Base-by-base conservation (phyloP, 1,284 basidiomycete genomes). In the Schizophyllum amplum region DNA sequence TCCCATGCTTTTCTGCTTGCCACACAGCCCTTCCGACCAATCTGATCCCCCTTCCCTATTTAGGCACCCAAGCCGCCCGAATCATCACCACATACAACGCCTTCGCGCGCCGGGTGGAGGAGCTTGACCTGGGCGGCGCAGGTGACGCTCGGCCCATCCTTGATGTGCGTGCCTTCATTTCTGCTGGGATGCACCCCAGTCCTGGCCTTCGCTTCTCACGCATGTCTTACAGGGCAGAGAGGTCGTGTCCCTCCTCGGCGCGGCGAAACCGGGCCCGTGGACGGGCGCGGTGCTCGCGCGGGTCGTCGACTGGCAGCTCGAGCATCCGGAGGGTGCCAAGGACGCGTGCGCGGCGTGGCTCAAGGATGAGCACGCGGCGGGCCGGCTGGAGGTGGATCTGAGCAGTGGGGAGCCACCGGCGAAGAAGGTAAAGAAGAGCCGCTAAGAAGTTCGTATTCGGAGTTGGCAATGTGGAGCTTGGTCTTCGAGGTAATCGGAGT, bases 291-390 rank as follows among this genome's bases (percentile, higher is more conserved):
- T 87, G 20, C 75, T 90, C n/a, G 71, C 76, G 20, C 79, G 77
- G 46, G 77, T 96, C 47, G 68, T 91, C 22, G 81, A 84, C 60
- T 96, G 92, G 91, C 92, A 94, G 67, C 77, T 97, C 11, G 84
- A 82, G 42, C 73, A 93, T 67, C 90, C 93, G 0, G 65, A 75
- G 1, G 78, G 76, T 0, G 81, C 81, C 1, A 81, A 81, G 64
- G 85, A 83, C 4, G 81, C 86, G 6, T 92, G 90, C 66, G 68
- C 76, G 25, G 67, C 67, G 22, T 96, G 90, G 91, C 71, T 98
- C 51, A 71, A 72, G 58, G 70, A 71, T 22, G 80, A 86, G 64
- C 73, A 75, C 42, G 69, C 64, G 6, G 72, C 75, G 33, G 82
- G 82, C 2, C 72, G 72, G 27, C 69, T 81, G 22, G 65, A 67